Evolutionary conservation across 2,329 filamentous ascomycete species (phyloP), one percentile per base, ranked within the genome.

Genomic region (Botrytis tulipae): DNA sequence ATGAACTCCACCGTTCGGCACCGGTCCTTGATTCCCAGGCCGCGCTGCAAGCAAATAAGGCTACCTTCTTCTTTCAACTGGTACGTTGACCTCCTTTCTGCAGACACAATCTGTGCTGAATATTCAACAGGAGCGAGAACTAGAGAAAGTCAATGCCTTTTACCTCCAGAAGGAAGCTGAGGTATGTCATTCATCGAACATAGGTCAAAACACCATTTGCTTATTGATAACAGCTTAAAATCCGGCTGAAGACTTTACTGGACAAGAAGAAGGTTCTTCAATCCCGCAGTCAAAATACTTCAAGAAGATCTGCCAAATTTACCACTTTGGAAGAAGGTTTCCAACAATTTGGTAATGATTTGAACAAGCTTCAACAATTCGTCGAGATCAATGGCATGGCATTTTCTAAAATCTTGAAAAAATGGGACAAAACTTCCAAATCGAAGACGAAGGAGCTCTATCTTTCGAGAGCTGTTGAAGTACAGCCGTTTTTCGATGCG

Each of bases 371-470:
- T 25, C 94, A 98, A 86, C 96, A 98, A 85, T 99, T 98, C 83
- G 94, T 99, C 77, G 95, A 98, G 82, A 93, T 98, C 81, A 99
- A 99, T 81, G 95, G 96, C 80, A 98, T 94, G 2, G 96, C 95
- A 25, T 98, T 98, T 82, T 98, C 95, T 42, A 99, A 99, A 83
- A 99, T 99, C 74, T 85, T 99, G 76, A 99, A 99, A 85, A 99
- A 99, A 89, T 99, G 96, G 96, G 96, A 99, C 84, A 99, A 99
- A 88, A 98, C 95, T 1, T 98, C 95, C 78, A 99, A 98, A 87
- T 98, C 95, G 70, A 95, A 95, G 82, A 98, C 96, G 74, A 99
- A 99, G 83, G 96, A 98, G 84, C 88, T 98, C 59, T 99, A 98
- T 81, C 90, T 99, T 51, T 97, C 97, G 16, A 89, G 96, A 74